Evolutionary conservation across 1,284 basidiomycete species (phyloP).

Genomic region (Cerrena zonata): DNA sequence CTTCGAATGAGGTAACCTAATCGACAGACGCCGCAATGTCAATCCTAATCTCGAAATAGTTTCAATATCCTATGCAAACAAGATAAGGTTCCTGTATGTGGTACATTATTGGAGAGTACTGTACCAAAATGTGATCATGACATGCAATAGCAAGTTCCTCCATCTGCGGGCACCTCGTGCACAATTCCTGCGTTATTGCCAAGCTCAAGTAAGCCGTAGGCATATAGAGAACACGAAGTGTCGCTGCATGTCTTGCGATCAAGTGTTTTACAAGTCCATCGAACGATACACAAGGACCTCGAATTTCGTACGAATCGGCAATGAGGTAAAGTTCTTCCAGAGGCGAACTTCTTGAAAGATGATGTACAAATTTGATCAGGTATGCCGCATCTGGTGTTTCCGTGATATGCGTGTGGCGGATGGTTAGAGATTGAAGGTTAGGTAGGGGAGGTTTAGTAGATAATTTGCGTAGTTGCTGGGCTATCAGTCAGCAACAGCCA

Average conservation of each 20-base stretch:
- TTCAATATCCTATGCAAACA: no score
- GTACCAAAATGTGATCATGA: background rate
- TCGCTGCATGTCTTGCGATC: background rate
- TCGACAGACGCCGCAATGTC: no score
- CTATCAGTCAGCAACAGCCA: background rate
- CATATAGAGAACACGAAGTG: background rate
- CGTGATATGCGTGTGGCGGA: slow-evolving; percentile 24
- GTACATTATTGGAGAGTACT: no score
- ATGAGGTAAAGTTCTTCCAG: slow-evolving; percentile 34
- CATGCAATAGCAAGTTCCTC: background rate
- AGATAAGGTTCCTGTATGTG: no score
- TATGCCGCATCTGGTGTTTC: slow-evolving; percentile 26
- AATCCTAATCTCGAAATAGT: no score
- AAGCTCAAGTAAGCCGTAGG: background rate
- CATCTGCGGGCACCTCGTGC: background rate
- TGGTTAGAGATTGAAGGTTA: slow-evolving; percentile 36
- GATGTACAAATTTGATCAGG: slow-evolving; percentile 42
- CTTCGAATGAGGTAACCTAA: no score
- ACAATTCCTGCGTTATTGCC: background rate
- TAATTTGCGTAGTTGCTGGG: slow-evolving; percentile 40
- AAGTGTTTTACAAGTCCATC: slow-evolving; percentile 1
- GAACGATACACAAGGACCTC: background rate
- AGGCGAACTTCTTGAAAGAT: slow-evolving; percentile 33
- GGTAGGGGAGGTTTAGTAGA: slow-evolving; percentile 25
- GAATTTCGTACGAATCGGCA: background rate